Evolutionary conservation across 805 yeast genomes (phyloP), one percentile per base, ranked within the genome.

Genomic region (Ascoidea asiatica): DNA sequence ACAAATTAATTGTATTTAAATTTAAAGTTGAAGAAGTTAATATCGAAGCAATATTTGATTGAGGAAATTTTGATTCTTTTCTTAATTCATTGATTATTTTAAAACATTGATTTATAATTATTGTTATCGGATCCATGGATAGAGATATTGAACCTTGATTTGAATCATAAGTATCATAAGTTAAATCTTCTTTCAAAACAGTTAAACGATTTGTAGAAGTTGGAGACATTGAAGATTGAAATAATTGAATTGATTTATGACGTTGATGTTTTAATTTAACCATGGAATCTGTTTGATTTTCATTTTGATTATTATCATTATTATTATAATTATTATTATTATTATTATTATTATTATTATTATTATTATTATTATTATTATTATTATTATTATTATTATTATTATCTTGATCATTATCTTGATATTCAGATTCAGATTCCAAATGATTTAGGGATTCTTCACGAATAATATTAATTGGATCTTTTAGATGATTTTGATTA

Each of bases 41-140:
- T 23, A 90, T 76, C 5, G 95, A 86, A 7, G 96, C 90, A 37
- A 89, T 92, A 2, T 88, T 86, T 5, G 81, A 72, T 43, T 81
- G 82, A 56, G 82, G 74, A 52, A 82, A 81, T 50, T 84, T 77
- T 57, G 88, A 75, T 50, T 84, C 72, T 57, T 87, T 88, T 45
- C 97, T 71, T 95, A 92, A 87, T 19, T 92, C 88, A 18, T 95
- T 80, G 18, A 90, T 77, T 43, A 92, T 74, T 46, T 80, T 72
- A 56, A 86, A 82, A 60, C 96, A 87, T 65, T 92, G 97, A 57
- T 84, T 83, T 48, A 87, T 79, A 51, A 87, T 82, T 52, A 90
- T 76, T 1, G 94, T 82, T 45, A 81, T 72, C 13, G 94, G 84
- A 60, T 85, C 89, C 43, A 84, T 70, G 5, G 90, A 46, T 15